phyloP scores from a whole-genome alignment of 2,329 filamentous ascomycete genomes.

The Sclerotinia trifoliorum region DNA sequence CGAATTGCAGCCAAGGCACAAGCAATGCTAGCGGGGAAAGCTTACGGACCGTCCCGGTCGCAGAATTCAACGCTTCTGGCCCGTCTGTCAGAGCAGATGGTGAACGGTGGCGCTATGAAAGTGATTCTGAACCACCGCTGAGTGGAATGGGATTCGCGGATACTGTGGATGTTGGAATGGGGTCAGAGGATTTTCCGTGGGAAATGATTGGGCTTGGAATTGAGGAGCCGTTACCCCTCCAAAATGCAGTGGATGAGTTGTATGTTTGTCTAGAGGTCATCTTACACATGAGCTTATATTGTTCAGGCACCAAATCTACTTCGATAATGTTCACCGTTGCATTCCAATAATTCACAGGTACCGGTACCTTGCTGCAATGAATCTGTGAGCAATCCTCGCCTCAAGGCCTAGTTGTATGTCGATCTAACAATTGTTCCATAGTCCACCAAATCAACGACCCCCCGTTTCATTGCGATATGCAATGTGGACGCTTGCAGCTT shows the following conservation, averaged over 20 bases:
- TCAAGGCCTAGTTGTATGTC: neutral
- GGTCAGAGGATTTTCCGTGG: conserved; percentile 62
- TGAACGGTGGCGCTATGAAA: conserved; percentile 55
- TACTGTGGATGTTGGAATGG: conserved; percentile 48
- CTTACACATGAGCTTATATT: conserved; percentile 30
- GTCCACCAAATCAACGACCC: conserved; percentile 78
- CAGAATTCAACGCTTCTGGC: conserved; percentile 47
- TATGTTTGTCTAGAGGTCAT: conserved; percentile 44
- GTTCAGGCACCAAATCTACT: conserved; percentile 75
- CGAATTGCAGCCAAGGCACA: conserved; percentile 25
- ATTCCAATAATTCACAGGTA: conserved; percentile 86
- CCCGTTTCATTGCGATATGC: conserved; percentile 88
- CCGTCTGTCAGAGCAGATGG: conserved; percentile 51
- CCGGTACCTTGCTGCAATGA: conserved; percentile 84
- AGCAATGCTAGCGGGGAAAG: conserved; percentile 30
- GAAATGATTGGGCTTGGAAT: conserved; percentile 72
- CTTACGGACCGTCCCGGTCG: conserved; percentile 30
- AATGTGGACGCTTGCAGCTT: conserved; percentile 93
- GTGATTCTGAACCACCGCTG: conserved; percentile 51
- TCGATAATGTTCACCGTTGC: conserved; percentile 84
- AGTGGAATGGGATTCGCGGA: conserved; percentile 59
- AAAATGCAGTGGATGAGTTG: conserved; percentile 78
- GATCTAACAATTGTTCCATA: conserved; percentile 36
- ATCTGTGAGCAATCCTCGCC: conserved; percentile 54
- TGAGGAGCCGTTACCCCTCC: conserved; percentile 65